Percentiles rank a stretch among this genome's conserved stretches.
Conservation (phyloP, 2,329 filamentous ascomycete species). For the Colletotrichum musae region DNA sequence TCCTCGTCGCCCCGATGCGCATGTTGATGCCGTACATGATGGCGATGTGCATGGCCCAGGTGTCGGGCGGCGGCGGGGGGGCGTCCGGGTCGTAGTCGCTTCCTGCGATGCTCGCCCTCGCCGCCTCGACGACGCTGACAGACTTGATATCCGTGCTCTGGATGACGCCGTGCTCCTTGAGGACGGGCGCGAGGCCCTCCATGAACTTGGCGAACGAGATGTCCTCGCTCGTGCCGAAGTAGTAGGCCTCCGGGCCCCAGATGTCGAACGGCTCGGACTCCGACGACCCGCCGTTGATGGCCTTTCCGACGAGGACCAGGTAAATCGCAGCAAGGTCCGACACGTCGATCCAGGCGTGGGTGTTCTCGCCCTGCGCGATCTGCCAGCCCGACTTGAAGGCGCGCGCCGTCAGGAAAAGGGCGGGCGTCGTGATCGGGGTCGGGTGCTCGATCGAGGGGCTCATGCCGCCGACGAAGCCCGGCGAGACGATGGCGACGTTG, state of each 20-base stretch:
- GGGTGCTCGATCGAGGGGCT: constrained; percentile 42
- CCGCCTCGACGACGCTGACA: constrained; percentile 22
- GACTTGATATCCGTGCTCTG: constrained; percentile 18
- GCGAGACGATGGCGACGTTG: constrained; percentile 35
- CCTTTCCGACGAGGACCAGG: constrained; percentile 25
- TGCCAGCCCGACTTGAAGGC: constrained; percentile 34
- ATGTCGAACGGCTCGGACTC: constrained; percentile 24
- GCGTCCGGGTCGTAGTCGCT: constrained; percentile 26
- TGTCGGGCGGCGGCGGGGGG: constrained; percentile 27
- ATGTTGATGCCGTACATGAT: constrained; percentile 37
- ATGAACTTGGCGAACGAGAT: constrained; percentile 27
- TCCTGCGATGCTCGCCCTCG: constrained; percentile 20
- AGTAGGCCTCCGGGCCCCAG: constrained; percentile 26
- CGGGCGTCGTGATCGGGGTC: constrained; percentile 40
- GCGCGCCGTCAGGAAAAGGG: constrained; percentile 31
- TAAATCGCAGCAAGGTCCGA: constrained; percentile 21
- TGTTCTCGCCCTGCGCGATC: constrained; percentile 27
- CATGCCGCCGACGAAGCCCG: constrained; percentile 43
- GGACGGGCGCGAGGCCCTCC: constrained; percentile 9
- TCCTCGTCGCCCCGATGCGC: constrained; percentile 22
- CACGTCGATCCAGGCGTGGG: constrained; percentile 33
- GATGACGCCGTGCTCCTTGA: constrained; percentile 12
- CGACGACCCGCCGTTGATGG: constrained; percentile 12
- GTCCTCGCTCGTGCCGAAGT: constrained; percentile 21
- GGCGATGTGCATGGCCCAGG: constrained; percentile 34